A percentile compares a stretch with the other conserved stretches of the same genome.
phyloP scores from a whole-genome alignment of 805 yeast genomes.

The Starmerella kuoi region DNA sequence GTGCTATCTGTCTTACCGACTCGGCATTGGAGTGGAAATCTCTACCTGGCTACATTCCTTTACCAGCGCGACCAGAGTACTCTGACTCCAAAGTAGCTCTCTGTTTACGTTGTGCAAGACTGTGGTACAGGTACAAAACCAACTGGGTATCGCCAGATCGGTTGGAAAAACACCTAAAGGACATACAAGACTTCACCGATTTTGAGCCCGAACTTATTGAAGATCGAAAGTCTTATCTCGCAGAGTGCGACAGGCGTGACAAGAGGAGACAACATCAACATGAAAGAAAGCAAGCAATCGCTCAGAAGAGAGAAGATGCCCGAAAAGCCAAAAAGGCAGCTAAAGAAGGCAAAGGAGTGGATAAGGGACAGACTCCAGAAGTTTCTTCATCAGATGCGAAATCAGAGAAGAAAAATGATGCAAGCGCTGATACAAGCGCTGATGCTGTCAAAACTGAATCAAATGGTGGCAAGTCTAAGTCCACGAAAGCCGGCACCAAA shows the following conservation, averaged over 20 bases:
- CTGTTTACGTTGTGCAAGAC: conserved; percentile 73
- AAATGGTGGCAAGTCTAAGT: conserved; percentile 1
- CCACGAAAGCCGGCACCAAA: neutral
- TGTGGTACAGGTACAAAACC: conserved; percentile 86
- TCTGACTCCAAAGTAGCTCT: conserved; percentile 42
- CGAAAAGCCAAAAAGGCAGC: conserved; percentile 16
- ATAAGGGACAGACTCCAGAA: neutral
- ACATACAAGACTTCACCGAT: conserved; percentile 32
- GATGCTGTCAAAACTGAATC: no score
- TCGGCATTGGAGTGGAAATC: conserved; percentile 54
- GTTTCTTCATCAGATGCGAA: neutral
- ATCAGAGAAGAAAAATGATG: neutral
- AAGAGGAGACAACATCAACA: conserved; percentile 12
- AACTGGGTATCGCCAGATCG: conserved; percentile 73
- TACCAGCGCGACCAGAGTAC: conserved; percentile 25
- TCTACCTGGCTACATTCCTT: conserved; percentile 46
- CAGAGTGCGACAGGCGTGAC: conserved; percentile 24
- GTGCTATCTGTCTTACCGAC: conserved; percentile 60
- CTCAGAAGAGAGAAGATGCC: conserved; percentile 9
- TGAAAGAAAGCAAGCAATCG: conserved; percentile 15
- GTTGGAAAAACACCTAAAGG: conserved; percentile 30
- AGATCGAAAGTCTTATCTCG: conserved; percentile 34
- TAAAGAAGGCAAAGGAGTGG: conserved; percentile 10
- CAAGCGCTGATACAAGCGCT: no score
- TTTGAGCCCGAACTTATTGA: conserved; percentile 50